phyloP scores from a whole-genome alignment of 345 rosid genomes.

The Cardamine resedifolia region DNA sequence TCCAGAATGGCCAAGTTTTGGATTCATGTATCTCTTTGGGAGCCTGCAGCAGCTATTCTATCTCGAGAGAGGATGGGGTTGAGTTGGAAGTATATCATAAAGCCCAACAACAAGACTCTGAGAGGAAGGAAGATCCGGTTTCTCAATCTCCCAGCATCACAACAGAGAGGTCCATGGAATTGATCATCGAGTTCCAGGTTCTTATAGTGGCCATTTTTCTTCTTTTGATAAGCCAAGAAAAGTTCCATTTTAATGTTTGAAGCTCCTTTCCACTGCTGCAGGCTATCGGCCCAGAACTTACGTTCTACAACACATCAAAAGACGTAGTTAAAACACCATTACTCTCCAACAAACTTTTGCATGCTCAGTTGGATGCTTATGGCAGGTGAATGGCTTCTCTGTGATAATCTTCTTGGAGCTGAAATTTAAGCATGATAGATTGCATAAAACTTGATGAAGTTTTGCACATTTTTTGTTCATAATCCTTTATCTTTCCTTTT shows the following conservation, averaged over 20 bases:
- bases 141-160: slow-evolving; percentile 45
- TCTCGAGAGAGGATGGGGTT: slow-evolving; percentile 65
- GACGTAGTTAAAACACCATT: slow-evolving; percentile 61
- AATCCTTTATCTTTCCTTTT: slow-evolving; percentile 9
- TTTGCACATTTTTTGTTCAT: slow-evolving; percentile 17
- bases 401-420: slow-evolving; percentile 10
- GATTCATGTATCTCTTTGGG: slow-evolving; percentile 90
- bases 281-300: slow-evolving; percentile 96
- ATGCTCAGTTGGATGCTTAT: slow-evolving; percentile 83
- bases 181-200: slow-evolving; percentile 87
- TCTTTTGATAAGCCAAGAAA: slow-evolving; percentile 19
- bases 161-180: slow-evolving; percentile 54
- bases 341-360: slow-evolving; percentile 85
- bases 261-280: slow-evolving; percentile 41
- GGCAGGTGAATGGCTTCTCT: slow-evolving; percentile 54
- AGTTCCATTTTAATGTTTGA: slow-evolving; percentile 19
- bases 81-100: slow-evolving; percentile 55
- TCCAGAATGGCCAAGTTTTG: slow-evolving; percentile 79
- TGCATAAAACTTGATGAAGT: slow-evolving; percentile 10
- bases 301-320: slow-evolving; percentile 79
- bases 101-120: slow-evolving; percentile 36
- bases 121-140: slow-evolving; percentile 42
- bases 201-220: slow-evolving; percentile 7
- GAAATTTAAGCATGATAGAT: slow-evolving; percentile 14
- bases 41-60: slow-evolving; percentile 75